Evolutionary conservation across 2,329 filamentous ascomycete genomes (phyloP).

Genomic region (Cercospora nicotianae): DNA sequence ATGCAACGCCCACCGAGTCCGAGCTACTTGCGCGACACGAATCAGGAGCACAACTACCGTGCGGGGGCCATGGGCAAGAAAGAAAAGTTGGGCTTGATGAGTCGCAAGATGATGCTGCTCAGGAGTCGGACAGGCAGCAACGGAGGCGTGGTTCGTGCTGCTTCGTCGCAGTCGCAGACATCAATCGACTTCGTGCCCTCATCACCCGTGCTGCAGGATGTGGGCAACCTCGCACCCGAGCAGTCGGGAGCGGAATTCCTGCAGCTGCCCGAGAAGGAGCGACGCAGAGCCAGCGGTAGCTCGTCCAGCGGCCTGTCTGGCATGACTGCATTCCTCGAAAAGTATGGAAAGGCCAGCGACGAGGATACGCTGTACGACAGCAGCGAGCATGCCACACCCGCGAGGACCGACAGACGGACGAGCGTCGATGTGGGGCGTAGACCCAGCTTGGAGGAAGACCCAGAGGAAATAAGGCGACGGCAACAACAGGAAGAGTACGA

Average conservation of each 20-base stretch:
- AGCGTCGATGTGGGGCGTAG: conserved; percentile 4
- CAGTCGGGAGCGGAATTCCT: conserved; percentile 16
- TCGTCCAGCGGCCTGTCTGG: conserved; percentile 48
- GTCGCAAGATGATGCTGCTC: conserved; percentile 37
- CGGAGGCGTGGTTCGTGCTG: conserved; percentile 9
- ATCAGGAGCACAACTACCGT: conserved; percentile 3
- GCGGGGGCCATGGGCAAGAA: conserved; percentile 24
- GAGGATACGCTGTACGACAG: conserved; percentile 26
- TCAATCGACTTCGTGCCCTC: conserved; percentile 28
- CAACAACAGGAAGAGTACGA: conserved; percentile 60
- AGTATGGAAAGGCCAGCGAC: conserved; percentile 29
- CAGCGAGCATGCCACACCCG: conserved; percentile 20
- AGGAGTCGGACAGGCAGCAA: conserved; percentile 32
- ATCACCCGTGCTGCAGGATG: conserved; percentile 36
- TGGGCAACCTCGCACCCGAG: conserved; percentile 33
- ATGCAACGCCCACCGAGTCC: conserved; percentile 33
- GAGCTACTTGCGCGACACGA: conserved; percentile 30
- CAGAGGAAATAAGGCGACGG: conserved; percentile 36
- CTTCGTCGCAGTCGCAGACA: conserved; percentile 15
- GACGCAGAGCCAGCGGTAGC: conserved; percentile 39
- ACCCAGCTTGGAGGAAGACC: conserved; percentile 22
- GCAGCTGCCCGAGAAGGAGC: conserved; percentile 23
- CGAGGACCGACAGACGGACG: conserved; percentile 5
- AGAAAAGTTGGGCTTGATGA: conserved; percentile 36
- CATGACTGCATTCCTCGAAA: conserved; percentile 38